These are phyloP conservation scores for Eimeria necatrix DNA, from an alignment of 169 alveolate genomes.

Conservation along the genomic window DNA sequence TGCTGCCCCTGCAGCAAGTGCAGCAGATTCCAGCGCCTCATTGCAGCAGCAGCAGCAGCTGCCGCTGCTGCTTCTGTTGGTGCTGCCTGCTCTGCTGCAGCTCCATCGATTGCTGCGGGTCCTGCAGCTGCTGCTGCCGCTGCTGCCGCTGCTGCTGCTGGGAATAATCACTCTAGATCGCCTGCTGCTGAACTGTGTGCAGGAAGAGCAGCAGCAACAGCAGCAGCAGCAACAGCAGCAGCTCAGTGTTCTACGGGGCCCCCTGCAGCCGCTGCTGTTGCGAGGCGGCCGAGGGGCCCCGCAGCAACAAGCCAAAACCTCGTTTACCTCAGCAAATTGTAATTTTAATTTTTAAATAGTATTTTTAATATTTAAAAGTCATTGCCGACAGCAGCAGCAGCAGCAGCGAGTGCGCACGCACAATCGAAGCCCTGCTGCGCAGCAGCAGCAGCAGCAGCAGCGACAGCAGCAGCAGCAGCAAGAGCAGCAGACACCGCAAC, in stretches of 20 bases:
- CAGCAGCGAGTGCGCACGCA: neutral
- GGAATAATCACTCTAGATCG: neutral
- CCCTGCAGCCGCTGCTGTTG: neutral
- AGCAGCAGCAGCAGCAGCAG: neutral
- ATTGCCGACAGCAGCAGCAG: neutral
- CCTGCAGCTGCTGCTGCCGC: neutral
- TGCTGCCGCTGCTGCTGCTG: conserved; percentile 41
- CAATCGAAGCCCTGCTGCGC: neutral
- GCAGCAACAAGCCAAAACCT: no score
- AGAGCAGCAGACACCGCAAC: neutral
- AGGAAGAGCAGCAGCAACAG: conserved; percentile 21
- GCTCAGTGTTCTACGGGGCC: neutral
- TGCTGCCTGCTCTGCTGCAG: neutral
- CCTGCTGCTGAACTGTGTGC: neutral
- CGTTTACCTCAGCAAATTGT: no score
- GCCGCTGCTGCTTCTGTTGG: conserved; percentile 22
- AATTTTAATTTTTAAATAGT: no score
- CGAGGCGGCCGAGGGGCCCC: no score
- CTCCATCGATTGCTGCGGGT: neutral
- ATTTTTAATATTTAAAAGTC: no score
- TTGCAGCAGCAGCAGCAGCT: conserved; percentile 27
- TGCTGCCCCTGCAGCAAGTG: conserved; percentile 19
- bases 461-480: neutral
- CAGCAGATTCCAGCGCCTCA: neutral
- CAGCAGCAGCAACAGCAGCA: conserved; percentile 45